Base-by-base conservation (phyloP, 805 yeast species). In the Ogataea pignaliae region DNA sequence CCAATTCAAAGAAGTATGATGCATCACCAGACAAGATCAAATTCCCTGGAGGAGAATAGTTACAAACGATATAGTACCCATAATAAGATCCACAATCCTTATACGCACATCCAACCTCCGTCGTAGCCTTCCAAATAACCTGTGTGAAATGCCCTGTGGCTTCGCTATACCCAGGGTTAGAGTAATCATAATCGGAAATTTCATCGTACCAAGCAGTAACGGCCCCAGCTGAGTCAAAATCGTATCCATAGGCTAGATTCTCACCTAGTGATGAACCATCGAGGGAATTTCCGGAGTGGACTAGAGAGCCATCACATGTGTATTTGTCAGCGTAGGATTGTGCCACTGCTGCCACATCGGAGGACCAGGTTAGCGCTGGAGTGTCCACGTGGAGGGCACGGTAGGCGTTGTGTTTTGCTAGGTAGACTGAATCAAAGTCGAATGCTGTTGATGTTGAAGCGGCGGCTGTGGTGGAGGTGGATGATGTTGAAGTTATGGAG, bases 91-190 rank as follows among this genome's bases (percentile, higher is more conserved):
- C 59, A 68, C 96, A 85, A 51, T 72, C 61, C 58, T 78, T 81
- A 63, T 71, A 68, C 42, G 84, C 93, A 68, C 96, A 87, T 15
- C 95, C 96, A 13, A 87, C 44, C 50, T 70, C 61, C 10, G 79
- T 70, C 29, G 87, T 69, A 26, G 68, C 61, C 51, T 71, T 74
- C 96, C 96, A 87, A 29, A 87, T 78, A 37, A 87, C 68, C 62
- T 85, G 93, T 16, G 95, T 85, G 66, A 85, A 88, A 64, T 88
- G 96, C 39, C 91, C 91, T 36, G 89, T 79, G 11, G 65, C 56
- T 29, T 57, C 66, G 36, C 71, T 54, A 63, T 69, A 75, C 2
- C 65, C 69, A 29, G 81, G 79, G 52, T 67, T 68, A 26, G 71
- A 58, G 65, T 72, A 79, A 58, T 74, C 65, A 68, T 83, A 85